Conservation (phyloP, 2,329 filamentous ascomycete species). For the Fusarium vanettenii region DNA sequence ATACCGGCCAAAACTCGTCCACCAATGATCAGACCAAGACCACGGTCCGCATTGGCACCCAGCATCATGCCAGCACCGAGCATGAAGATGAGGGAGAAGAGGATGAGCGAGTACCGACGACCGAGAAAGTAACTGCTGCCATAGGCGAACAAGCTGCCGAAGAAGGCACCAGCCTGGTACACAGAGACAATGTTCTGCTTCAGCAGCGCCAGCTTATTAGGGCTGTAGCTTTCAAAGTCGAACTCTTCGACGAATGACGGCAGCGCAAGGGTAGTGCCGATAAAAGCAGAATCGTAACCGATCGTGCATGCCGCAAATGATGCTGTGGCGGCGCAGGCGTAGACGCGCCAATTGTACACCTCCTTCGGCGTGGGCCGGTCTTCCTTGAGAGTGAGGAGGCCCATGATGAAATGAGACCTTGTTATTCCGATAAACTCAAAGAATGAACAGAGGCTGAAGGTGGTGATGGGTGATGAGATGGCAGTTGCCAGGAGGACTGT, state of each 20-base stretch:
- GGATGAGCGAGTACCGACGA: slow-evolving; percentile 71
- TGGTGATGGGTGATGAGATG: slow-evolving; percentile 2
- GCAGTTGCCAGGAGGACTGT: slow-evolving; percentile 15
- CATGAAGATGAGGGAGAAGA: slow-evolving; percentile 73
- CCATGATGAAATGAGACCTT: slow-evolving; percentile 47
- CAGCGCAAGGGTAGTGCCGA: slow-evolving; percentile 79
- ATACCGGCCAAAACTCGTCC: slow-evolving; percentile 73
- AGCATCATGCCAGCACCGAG: slow-evolving; percentile 80
- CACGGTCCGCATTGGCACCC: slow-evolving; percentile 69
- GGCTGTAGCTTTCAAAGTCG: slow-evolving; percentile 63
- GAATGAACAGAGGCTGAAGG: not conserved
- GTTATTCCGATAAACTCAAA: not conserved
- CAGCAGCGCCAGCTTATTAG: slow-evolving; percentile 65
- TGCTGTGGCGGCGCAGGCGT: slow-evolving; percentile 63
- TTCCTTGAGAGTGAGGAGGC: slow-evolving; percentile 63
- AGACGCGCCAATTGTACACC: slow-evolving; percentile 72
- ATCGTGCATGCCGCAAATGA: slow-evolving; percentile 69
- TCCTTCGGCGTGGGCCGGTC: slow-evolving; percentile 67
- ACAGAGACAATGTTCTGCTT: slow-evolving; percentile 83
- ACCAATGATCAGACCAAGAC: slow-evolving; percentile 72
- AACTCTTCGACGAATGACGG: slow-evolving; percentile 78
- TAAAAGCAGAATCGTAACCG: slow-evolving; percentile 79
- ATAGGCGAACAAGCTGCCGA: slow-evolving; percentile 79
- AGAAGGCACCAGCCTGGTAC: slow-evolving; percentile 87
- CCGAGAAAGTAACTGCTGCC: slow-evolving; percentile 74